These are phyloP conservation scores for Moesziomyces parantarcticus DNA, from an alignment of 1,284 basidiomycete species.

Conservation along the genomic window DNA sequence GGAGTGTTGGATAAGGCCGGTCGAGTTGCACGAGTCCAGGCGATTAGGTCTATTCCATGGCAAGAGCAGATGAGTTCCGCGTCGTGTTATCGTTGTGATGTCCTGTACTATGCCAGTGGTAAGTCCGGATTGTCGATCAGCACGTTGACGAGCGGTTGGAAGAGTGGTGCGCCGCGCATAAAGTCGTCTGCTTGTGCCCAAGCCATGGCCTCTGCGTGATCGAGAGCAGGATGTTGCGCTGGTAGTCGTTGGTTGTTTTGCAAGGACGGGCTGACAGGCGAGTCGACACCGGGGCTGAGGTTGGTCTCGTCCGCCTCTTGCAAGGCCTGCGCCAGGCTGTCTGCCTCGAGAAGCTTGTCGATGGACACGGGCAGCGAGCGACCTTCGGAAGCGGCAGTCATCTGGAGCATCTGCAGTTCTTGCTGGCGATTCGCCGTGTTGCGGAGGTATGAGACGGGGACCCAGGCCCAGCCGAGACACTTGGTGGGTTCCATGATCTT, in stretches of 20 bases:
- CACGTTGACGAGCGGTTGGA: constrained; percentile 45
- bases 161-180: constrained; percentile 45
- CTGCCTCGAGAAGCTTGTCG: constrained; percentile 46
- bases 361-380: constrained; percentile 44
- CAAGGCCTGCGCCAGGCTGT: constrained; percentile 39
- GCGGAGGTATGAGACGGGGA: constrained; percentile 41
- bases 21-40: no score
- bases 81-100: not conserved
- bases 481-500: constrained; percentile 61
- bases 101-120: constrained; percentile 1
- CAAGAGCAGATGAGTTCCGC: not conserved
- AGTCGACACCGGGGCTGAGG: constrained; percentile 2
- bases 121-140: constrained; percentile 33
- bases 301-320: constrained; percentile 25
- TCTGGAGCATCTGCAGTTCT: constrained; percentile 32
- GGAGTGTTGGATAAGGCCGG: no score
- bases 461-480: constrained; percentile 64
- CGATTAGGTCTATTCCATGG: not conserved
- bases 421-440: constrained; percentile 29
- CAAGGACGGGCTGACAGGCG: constrained; percentile 3
- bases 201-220: constrained; percentile 26
- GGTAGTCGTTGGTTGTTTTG: not conserved
- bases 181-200: constrained; percentile 54
- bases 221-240: not conserved
- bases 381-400: constrained; percentile 26